phyloP scores from a whole-genome alignment of 164 flowering plant genomes.

The Nymphaea colorata region DNA sequence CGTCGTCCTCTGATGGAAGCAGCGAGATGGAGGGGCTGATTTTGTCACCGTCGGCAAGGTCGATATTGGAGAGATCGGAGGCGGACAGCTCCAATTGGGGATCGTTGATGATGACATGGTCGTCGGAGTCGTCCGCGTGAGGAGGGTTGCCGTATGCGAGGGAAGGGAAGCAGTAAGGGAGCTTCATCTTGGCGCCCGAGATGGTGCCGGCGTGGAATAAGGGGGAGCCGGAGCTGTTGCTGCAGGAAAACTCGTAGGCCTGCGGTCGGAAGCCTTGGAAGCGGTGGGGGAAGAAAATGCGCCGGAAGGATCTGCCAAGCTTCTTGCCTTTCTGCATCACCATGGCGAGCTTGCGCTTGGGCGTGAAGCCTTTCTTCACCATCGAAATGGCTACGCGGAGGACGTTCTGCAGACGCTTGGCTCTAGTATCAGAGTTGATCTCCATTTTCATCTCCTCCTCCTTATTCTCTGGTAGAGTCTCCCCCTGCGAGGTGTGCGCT shows the following conservation, averaged over 20 bases:
- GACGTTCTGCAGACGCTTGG: constrained; percentile 39
- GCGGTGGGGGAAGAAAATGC: constrained; percentile 23
- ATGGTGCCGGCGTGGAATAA: constrained; percentile 32
- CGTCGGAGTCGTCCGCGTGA: constrained; percentile 9
- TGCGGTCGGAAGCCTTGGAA: constrained; percentile 22
- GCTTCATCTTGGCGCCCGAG: constrained; percentile 28
- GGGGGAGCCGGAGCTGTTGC: constrained; percentile 46
- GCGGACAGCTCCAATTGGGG: constrained; percentile 20
- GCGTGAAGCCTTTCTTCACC: constrained; percentile 39
- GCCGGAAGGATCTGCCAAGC: constrained; percentile 21
- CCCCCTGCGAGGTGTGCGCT: no score
- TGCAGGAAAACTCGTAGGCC: constrained; percentile 48
- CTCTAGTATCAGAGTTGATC: no score
- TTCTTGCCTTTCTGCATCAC: constrained; percentile 44
- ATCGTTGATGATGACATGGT: not conserved
- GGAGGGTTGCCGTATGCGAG: constrained; percentile 41
- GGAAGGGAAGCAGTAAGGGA: constrained; percentile 19
- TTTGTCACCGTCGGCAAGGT: constrained; percentile 17
- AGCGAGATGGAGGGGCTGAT: constrained; percentile 26
- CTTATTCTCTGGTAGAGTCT: no score
- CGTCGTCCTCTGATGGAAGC: constrained; percentile 23
- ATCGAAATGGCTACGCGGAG: constrained; percentile 31
- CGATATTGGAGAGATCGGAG: constrained; percentile 15
- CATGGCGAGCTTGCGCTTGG: constrained; percentile 38
- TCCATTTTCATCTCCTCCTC: no score